These are phyloP conservation scores for Sporothrix dimorphospora DNA, from an alignment of 2,329 filamentous ascomycete species.

Conservation along the genomic window DNA sequence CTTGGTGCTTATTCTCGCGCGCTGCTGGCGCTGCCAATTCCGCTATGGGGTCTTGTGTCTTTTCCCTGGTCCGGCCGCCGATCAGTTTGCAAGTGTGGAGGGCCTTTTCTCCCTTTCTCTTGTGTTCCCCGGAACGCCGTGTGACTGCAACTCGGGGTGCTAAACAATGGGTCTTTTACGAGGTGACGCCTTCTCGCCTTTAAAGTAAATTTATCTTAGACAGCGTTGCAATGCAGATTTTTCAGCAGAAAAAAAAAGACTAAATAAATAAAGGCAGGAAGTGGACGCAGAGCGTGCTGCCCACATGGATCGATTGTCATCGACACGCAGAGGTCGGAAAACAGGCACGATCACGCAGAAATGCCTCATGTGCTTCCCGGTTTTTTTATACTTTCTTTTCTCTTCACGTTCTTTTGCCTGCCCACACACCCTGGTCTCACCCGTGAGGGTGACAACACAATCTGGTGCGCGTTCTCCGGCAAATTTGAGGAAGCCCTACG, in stretches of 20 bases:
- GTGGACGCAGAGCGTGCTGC: not conserved
- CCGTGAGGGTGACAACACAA: slow-evolving; percentile 13
- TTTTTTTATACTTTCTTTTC: not conserved
- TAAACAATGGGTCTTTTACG: too few species aligned
- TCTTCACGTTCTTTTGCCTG: not conserved
- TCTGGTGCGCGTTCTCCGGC: slow-evolving; percentile 11
- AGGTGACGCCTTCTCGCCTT: too few species aligned
- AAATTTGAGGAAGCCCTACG: not conserved
- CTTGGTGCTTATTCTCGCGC: not conserved
- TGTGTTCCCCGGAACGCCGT: not conserved
- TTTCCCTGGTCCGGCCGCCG: not conserved
- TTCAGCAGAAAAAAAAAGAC: not conserved
- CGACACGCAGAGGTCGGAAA: not conserved
- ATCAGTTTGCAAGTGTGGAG: not conserved
- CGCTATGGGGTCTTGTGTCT: not conserved
- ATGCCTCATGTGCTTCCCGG: slow-evolving; percentile 3
- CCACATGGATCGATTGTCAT: too few species aligned
- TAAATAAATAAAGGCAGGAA: not conserved
- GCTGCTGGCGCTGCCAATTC: not conserved
- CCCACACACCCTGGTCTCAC: not conserved
- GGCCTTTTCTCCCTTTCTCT: not conserved
- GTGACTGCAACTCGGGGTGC: not conserved
- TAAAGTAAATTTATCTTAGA: too few species aligned
- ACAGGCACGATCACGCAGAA: not conserved
- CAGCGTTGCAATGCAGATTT: too few species aligned